phyloP scores from a whole-genome alignment of 2,329 filamentous ascomycete species.

The Gliomastix tumulicola region DNA sequence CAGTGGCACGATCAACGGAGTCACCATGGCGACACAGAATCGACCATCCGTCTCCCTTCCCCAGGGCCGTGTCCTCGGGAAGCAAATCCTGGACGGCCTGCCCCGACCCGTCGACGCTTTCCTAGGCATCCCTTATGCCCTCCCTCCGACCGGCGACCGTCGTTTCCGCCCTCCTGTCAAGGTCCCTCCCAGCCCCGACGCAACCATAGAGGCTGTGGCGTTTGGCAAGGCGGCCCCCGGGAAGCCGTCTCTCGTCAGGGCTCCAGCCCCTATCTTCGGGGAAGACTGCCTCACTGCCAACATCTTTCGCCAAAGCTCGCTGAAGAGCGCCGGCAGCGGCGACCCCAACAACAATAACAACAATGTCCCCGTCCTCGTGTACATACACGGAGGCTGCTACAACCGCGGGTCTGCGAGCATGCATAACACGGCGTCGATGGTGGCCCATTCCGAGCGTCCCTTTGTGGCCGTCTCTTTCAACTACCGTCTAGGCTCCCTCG shows the following conservation, averaged over 20 bases:
- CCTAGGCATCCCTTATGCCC: slow-evolving; percentile 39
- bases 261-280: slow-evolving; percentile 19
- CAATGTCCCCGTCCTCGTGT: slow-evolving; percentile 39
- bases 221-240: slow-evolving; percentile 25
- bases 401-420: slow-evolving; percentile 19
- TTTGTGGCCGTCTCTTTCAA: slow-evolving; percentile 28
- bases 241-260: slow-evolving; percentile 11
- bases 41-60: background rate
- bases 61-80: background rate
- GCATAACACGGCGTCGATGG: slow-evolving; percentile 14
- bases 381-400: slow-evolving; percentile 43
- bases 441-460: slow-evolving; percentile 3
- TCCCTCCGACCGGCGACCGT: slow-evolving; percentile 35
- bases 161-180: slow-evolving; percentile 31
- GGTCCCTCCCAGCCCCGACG: slow-evolving; percentile 15
- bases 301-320: slow-evolving; percentile 32
- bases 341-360: slow-evolving; percentile 7
- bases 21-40: too few species aligned
- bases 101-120: slow-evolving; percentile 29
- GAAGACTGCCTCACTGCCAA: slow-evolving; percentile 51
- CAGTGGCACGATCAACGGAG: too few species aligned
- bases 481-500: slow-evolving; percentile 28
- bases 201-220: slow-evolving; percentile 20
- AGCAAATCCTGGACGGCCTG: slow-evolving; percentile 5
- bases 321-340: background rate